These are phyloP conservation scores for Ambrosiella xylebori DNA, from an alignment of 2,329 filamentous ascomycete genomes.

Conservation along the genomic window DNA sequence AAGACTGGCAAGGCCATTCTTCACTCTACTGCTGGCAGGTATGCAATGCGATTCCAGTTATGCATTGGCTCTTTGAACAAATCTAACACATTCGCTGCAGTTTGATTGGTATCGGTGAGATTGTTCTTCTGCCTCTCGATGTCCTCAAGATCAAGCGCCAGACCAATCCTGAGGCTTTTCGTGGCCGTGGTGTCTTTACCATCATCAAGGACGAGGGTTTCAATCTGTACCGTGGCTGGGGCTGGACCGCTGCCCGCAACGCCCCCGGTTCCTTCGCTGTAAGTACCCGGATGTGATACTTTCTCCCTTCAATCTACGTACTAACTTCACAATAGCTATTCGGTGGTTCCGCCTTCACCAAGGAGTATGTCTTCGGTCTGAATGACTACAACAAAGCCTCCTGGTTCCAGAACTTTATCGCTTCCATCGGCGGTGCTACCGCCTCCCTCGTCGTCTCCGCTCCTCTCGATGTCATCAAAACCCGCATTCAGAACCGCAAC, in stretches of 20 bases:
- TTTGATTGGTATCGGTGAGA: conserved; percentile 92
- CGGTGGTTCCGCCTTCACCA: conserved; percentile 90
- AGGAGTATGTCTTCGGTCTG: conserved; percentile 84
- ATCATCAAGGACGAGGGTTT: conserved; percentile 92
- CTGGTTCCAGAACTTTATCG: conserved; percentile 95
- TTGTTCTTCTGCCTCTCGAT: conserved; percentile 83
- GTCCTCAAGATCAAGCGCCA: conserved; percentile 99
- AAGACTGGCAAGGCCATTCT: conserved; percentile 97
- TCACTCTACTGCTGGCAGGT: conserved; percentile 91
- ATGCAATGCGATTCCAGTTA: conserved; percentile 16
- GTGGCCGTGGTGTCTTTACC: conserved; percentile 73
- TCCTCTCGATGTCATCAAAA: conserved; percentile 94
- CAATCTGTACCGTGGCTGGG: conserved; percentile 86
- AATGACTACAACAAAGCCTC: conserved; percentile 87
- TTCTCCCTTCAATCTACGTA: not conserved
- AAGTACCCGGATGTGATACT: conserved; percentile 23
- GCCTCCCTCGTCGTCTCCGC: conserved; percentile 94
- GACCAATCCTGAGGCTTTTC: conserved; percentile 96
- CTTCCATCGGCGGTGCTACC: conserved; percentile 85
- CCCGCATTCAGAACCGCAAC: conserved; percentile 93
- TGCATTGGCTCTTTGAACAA: not conserved
- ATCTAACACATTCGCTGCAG: conserved; percentile 25
- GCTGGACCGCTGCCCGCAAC: conserved; percentile 94
- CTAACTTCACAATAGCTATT: conserved; percentile 48
- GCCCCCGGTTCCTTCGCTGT: conserved; percentile 93